phyloP scores from a whole-genome alignment of 257 asterid genomes.

The Gardenia jasminoides region DNA sequence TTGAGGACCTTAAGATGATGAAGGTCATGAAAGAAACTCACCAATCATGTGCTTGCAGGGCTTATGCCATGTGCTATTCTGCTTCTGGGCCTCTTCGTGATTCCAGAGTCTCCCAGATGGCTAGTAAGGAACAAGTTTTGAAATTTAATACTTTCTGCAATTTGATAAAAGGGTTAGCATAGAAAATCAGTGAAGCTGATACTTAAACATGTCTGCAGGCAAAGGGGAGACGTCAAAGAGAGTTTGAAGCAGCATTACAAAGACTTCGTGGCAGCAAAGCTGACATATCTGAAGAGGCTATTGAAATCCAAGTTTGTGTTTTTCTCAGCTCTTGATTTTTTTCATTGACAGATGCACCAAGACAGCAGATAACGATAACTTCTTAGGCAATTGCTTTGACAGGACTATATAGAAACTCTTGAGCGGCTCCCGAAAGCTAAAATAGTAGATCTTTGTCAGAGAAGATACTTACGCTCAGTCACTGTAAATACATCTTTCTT shows the following conservation, averaged over 20 bases:
- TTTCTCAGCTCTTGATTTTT: slow-evolving; percentile 11
- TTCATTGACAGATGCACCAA: not conserved
- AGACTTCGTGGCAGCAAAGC: slow-evolving; percentile 66
- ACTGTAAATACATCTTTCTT: slow-evolving; percentile 36
- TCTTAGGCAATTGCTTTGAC: slow-evolving; percentile 15
- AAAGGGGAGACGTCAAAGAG: slow-evolving; percentile 57
- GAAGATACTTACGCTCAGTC: slow-evolving; percentile 69
- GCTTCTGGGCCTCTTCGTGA: slow-evolving; percentile 59
- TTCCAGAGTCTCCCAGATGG: slow-evolving; percentile 97
- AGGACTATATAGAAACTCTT: slow-evolving; percentile 85
- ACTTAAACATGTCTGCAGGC: slow-evolving; percentile 43
- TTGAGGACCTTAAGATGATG: not conserved
- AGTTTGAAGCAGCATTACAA: slow-evolving; percentile 68
- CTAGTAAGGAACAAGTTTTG: slow-evolving; percentile 46
- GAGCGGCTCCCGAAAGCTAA: slow-evolving; percentile 77
- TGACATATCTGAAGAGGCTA: slow-evolving; percentile 72
- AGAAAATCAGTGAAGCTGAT: not conserved
- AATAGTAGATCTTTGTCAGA: slow-evolving; percentile 68
- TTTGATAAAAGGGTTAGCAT: not conserved
- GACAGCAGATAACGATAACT: not conserved
- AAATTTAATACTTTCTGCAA: not conserved
- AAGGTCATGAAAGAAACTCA: slow-evolving; percentile 8
- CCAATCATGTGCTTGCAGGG: slow-evolving; percentile 47
- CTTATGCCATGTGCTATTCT: slow-evolving; percentile 71
- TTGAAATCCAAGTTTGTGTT: slow-evolving; percentile 66